Conservation (phyloP, 2,329 filamentous ascomycete species). For the Zymoseptoria brevis region DNA sequence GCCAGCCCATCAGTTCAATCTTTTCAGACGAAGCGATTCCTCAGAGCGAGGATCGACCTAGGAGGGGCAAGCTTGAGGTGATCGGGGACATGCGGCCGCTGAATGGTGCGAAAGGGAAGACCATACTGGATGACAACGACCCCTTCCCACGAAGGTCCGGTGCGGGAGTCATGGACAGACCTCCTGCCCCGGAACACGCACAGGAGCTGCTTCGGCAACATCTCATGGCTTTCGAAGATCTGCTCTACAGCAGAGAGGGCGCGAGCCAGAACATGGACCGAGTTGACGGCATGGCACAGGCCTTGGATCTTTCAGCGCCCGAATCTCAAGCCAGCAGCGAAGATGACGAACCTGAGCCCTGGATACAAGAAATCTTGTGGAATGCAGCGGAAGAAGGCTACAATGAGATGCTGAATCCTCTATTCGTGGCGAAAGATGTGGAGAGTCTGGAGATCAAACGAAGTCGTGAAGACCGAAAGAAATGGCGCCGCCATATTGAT, state of each 20-base stretch:
- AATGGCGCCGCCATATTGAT: slow-evolving; percentile 39
- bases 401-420: slow-evolving; percentile 79
- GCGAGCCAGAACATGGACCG: neutral
- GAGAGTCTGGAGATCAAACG: slow-evolving; percentile 54
- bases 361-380: slow-evolving; percentile 70
- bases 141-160: slow-evolving; percentile 22
- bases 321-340: slow-evolving; percentile 3
- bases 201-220: slow-evolving; percentile 15
- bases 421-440: slow-evolving; percentile 78
- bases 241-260: slow-evolving; percentile 9
- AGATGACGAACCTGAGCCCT: slow-evolving; percentile 5
- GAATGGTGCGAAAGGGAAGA: slow-evolving; percentile 36
- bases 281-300: neutral
- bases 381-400: slow-evolving; percentile 87
- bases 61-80: slow-evolving; percentile 28
- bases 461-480: slow-evolving; percentile 55
- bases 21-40: slow-evolving; percentile 35
- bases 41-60: slow-evolving; percentile 18
- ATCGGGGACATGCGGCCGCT: slow-evolving; percentile 25
- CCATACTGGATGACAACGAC: slow-evolving; percentile 51
- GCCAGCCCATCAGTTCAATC: slow-evolving; percentile 40
- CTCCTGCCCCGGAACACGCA: slow-evolving; percentile 1
- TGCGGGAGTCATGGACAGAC: neutral
- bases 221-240: slow-evolving; percentile 26
- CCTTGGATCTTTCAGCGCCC: neutral